These are phyloP conservation scores for Chlamydomonas sp. DNA, from an alignment of 139 green algal genomes.

Conservation along the genomic window DNA sequence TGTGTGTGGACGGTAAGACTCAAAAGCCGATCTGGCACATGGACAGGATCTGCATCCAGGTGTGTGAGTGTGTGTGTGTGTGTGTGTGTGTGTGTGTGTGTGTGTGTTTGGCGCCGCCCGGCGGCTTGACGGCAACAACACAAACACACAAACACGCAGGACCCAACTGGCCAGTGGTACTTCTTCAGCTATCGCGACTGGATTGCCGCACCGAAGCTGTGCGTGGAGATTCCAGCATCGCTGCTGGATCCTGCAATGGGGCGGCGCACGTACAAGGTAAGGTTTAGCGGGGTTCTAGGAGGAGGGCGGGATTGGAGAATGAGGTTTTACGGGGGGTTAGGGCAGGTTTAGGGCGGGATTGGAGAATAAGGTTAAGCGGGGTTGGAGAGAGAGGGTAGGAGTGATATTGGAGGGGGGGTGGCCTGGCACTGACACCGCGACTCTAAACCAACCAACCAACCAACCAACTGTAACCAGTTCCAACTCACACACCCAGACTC, in stretches of 20 bases:
- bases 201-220: constrained; percentile 17
- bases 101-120: too few species aligned
- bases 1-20: neutral
- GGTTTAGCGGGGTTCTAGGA: too few species aligned
- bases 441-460: too few species aligned
- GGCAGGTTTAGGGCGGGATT: neutral
- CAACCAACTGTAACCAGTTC: too few species aligned
- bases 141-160: neutral
- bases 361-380: neutral
- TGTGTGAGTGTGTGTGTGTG: too few species aligned
- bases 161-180: constrained; percentile 25
- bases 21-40: constrained; percentile 37
- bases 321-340: neutral
- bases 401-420: too few species aligned
- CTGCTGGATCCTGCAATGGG: constrained; percentile 19
- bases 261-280: constrained; percentile 28
- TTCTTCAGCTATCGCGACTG: constrained; percentile 33
- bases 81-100: too few species aligned
- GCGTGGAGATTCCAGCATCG: constrained; percentile 25
- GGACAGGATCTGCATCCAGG: constrained; percentile 31
- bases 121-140: too few species aligned
- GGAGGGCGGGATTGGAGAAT: neutral
- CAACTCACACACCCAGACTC: too few species aligned
- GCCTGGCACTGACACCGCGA: too few species aligned
- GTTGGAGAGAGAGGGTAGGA: neutral